A percentile compares a stretch with the other conserved stretches of the same genome.
Conservation (phyloP, 495 filamentous ascomycete genomes). For the Friedmanniomyces simplex region DNA sequence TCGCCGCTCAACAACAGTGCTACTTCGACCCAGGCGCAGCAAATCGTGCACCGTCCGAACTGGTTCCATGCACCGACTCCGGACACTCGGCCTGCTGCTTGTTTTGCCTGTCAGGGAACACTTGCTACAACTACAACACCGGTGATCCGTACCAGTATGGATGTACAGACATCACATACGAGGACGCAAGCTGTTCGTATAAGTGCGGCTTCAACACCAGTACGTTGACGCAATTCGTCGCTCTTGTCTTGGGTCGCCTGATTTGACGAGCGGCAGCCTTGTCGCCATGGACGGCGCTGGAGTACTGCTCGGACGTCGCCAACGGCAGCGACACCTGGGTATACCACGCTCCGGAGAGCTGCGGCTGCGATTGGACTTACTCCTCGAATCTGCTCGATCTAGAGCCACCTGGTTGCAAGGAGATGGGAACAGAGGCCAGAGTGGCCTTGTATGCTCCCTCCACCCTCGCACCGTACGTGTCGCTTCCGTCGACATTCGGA, state of each 20-base stretch:
- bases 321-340: constrained; percentile 7
- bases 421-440: constrained; percentile 12
- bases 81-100: constrained; percentile 10
- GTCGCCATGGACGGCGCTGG: constrained; percentile 7
- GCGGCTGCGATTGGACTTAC: constrained; percentile 11
- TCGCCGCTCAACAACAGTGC: constrained; percentile 3
- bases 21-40: constrained; percentile 3
- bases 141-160: constrained; percentile 14
- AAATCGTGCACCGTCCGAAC: neutral
- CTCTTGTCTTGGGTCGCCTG: neutral
- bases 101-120: constrained; percentile 13
- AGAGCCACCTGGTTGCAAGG: constrained; percentile 4
- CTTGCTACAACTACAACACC: constrained; percentile 12
- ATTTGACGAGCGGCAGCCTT: neutral
- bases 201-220: constrained; percentile 16
- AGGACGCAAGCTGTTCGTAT: constrained; percentile 6
- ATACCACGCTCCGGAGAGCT: constrained; percentile 13
- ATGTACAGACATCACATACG: constrained; percentile 13
- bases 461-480: constrained; percentile 1
- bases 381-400: neutral
- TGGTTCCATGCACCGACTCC: neutral
- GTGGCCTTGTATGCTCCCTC: constrained; percentile 14
- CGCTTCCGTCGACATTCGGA: constrained; percentile 2
- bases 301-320: constrained; percentile 2
- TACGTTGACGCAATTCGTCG: neutral